Evolutionary conservation across 2,329 filamentous ascomycete species (phyloP).

Genomic region (Hypoxylon sp.): DNA sequence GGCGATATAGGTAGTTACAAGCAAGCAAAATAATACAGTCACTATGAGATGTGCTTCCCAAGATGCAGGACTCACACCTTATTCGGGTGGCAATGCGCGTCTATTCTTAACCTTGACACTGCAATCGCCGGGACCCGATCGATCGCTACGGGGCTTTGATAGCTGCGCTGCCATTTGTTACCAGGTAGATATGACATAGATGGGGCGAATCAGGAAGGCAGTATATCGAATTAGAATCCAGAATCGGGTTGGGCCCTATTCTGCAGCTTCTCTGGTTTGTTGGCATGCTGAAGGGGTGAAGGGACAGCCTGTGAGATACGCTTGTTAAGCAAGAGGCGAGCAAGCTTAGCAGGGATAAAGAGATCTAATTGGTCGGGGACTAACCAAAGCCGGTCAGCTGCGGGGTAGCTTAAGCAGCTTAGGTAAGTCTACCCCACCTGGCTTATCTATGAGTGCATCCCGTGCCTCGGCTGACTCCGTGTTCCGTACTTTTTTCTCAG

Average conservation of each 20-base stretch:
- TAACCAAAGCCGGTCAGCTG: constrained; percentile 36
- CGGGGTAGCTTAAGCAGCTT: constrained; percentile 32
- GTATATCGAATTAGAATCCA: constrained; percentile 40
- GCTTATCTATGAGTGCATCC: constrained; percentile 28
- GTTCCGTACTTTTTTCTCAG: constrained; percentile 17
- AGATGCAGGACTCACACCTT: constrained; percentile 19
- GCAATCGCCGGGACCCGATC: constrained; percentile 37
- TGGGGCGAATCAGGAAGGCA: constrained; percentile 43
- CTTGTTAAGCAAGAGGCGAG: neutral
- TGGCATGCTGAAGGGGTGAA: constrained; percentile 10
- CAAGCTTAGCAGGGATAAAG: neutral
- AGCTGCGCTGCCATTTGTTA: constrained; percentile 35
- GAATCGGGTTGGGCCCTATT: constrained; percentile 20
- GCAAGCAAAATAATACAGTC: constrained; percentile 8
- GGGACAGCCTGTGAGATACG: constrained; percentile 7
- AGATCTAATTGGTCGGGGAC: neutral
- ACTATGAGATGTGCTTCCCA: constrained; percentile 3
- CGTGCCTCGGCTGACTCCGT: constrained; percentile 33
- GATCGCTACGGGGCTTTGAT: constrained; percentile 15
- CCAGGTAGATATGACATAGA: constrained; percentile 28
- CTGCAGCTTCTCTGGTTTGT: neutral
- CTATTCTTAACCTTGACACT: constrained; percentile 17
- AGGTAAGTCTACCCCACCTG: constrained; percentile 22
- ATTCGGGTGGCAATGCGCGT: constrained; percentile 34
- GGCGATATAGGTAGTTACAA: constrained; percentile 3